phyloP scores from a whole-genome alignment of 495 filamentous ascomycete genomes.

The Podospora pseudoanserina region DNA sequence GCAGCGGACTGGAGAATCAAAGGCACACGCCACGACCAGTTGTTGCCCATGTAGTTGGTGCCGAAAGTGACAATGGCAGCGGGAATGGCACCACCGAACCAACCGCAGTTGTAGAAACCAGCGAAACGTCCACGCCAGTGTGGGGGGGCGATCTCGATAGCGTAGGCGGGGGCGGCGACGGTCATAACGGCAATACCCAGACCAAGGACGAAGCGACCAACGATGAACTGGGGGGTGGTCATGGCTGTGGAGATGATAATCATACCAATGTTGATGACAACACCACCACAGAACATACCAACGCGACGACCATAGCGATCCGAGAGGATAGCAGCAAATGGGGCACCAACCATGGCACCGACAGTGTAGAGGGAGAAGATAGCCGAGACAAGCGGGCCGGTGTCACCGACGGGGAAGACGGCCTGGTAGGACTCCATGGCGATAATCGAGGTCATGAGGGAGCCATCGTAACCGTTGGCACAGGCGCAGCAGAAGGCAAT shows the following conservation, averaged over 20 bases:
- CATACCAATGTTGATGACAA: constrained; percentile 52
- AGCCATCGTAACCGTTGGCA: constrained; percentile 51
- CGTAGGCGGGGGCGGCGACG: constrained; percentile 46
- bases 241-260: constrained; percentile 39
- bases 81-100: constrained; percentile 50
- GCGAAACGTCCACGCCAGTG: constrained; percentile 49
- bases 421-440: constrained; percentile 41
- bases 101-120: constrained; percentile 53
- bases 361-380: constrained; percentile 50
- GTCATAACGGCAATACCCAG: constrained; percentile 51
- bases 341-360: constrained; percentile 45
- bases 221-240: constrained; percentile 43
- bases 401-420: constrained; percentile 35
- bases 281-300: constrained; percentile 48
- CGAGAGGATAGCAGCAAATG: constrained; percentile 43
- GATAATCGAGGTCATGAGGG: constrained; percentile 44
- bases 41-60: constrained; percentile 38
- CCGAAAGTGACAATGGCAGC: constrained; percentile 46
- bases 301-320: constrained; percentile 43
- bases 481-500: constrained; percentile 50
- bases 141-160: constrained; percentile 47
- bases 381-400: constrained; percentile 36
- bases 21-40: constrained; percentile 47
- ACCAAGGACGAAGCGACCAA: constrained; percentile 51
- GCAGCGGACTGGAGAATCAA: constrained; percentile 45